Base-by-base conservation (phyloP, 768 basidiomycete genomes). In the Pulveroboletus ravenelii region DNA sequence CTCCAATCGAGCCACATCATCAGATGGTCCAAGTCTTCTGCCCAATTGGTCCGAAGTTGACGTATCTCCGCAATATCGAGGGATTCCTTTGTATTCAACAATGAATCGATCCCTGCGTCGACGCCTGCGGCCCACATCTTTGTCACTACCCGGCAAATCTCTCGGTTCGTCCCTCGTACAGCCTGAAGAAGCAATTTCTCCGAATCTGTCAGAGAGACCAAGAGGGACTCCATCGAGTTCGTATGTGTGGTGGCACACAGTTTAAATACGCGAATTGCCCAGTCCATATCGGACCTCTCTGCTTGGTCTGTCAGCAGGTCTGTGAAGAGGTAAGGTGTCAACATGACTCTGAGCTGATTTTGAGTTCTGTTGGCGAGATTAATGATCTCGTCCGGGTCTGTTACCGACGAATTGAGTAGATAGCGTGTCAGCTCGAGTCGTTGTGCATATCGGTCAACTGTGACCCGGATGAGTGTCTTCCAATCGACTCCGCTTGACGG, bases 141-240 rank as follows among this genome's bases (percentile, higher is more conserved):
- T 4, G 76, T 74, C 30, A 74, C 52, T 0, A 73, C 70, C 0
- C 75, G 67, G 48, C 78, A 80, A 23, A 78, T 76, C 55, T 79
- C 77, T 36, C 60, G 66, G 2, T 51, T 69, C 0, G 74, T 76
- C 5, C 61, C 73, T n/a, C 62, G 60, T 3, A 73, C 23, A 6
- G 52, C 62, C 6, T 41, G 46, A 5, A 70, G 51, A 25, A 73
- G 56, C 18, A 67, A 27, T 0, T 20, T 45, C 25, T 27, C 25
- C 25, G 25, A 27, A 27, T 27, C 25, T 27, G 25, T 27, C 25
- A 27, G 2, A 27, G 6, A 27, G 6, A 51, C 44, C 6, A 45
- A 25, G 4, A 52, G 25, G 0, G 46, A 45, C 14, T 50, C 40
- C 42, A 62, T 42, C 0, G 30, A 45, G 17, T 12, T 41, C 3